These are phyloP conservation scores for Suillus discolor DNA, from an alignment of 768 basidiomycete species.

Conservation along the genomic window DNA sequence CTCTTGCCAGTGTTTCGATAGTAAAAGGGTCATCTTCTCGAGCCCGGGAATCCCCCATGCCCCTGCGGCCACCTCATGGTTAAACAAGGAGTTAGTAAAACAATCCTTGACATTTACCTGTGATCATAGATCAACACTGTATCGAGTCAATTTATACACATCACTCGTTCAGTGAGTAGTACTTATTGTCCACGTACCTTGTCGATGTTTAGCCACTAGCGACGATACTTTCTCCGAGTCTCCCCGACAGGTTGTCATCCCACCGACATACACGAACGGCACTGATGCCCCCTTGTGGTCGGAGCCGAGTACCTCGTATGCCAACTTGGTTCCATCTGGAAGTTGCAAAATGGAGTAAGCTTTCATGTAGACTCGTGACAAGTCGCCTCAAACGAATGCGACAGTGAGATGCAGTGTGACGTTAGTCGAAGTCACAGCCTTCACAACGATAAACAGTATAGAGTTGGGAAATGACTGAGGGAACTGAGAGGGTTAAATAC, in stretches of 20 bases:
- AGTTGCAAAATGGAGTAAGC: constrained; percentile 27
- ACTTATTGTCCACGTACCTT: constrained; percentile 2
- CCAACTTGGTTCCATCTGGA: constrained; percentile 45
- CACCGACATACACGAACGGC: constrained; percentile 46
- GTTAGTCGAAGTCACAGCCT: too few species aligned
- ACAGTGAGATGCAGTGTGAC: too few species aligned
- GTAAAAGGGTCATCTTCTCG: constrained; percentile 40
- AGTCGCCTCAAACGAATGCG: not conserved
- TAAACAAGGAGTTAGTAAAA: not conserved
- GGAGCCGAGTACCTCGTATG: constrained; percentile 46
- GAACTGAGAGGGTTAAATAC: too few species aligned
- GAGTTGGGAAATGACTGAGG: too few species aligned
- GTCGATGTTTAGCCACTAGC: not conserved
- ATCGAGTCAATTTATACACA: not conserved
- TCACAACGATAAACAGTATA: too few species aligned
- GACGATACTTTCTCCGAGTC: constrained; percentile 39
- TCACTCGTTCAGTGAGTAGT: not conserved
- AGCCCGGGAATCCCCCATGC: constrained; percentile 47
- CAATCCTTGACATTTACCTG: constrained; percentile 20
- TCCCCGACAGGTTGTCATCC: constrained; percentile 40
- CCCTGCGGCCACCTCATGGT: constrained; percentile 27
- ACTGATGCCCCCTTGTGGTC: constrained; percentile 30
- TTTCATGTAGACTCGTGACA: constrained; percentile 3
- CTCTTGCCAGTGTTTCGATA: constrained; percentile 48
- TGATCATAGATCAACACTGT: constrained; percentile 50